phyloP scores from a whole-genome alignment of 495 filamentous ascomycete species.

The Cudoniella acicularis region DNA sequence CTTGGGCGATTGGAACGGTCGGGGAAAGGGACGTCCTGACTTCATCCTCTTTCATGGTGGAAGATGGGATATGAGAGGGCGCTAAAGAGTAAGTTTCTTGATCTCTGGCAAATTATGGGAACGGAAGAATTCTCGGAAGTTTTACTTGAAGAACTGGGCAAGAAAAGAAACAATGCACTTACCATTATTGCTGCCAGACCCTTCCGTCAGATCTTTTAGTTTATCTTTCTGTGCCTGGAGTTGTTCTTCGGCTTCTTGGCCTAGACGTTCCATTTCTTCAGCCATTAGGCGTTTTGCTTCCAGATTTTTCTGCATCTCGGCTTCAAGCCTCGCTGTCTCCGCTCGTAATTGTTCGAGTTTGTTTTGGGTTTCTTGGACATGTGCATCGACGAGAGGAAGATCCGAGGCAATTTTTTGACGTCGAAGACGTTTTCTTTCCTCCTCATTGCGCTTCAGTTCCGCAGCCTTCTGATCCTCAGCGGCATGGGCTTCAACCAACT shows the following conservation, averaged over 20 bases:
- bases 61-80: background rate
- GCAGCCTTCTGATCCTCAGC: slow-evolving; percentile 14
- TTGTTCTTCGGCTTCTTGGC: slow-evolving; percentile 40
- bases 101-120: too few species aligned
- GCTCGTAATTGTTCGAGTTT: slow-evolving; percentile 50
- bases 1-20: too few species aligned
- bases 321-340: slow-evolving; percentile 56
- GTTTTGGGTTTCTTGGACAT: slow-evolving; percentile 45
- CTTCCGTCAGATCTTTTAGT: slow-evolving; percentile 24
- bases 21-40: too few species aligned
- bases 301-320: slow-evolving; percentile 47
- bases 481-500: slow-evolving; percentile 12
- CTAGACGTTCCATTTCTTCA: slow-evolving; percentile 53
- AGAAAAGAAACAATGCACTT: slow-evolving; percentile 1
- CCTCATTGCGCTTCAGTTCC: slow-evolving; percentile 26
- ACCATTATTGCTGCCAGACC: slow-evolving; percentile 20
- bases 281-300: slow-evolving; percentile 43
- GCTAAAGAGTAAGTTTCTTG: slow-evolving; percentile 12
- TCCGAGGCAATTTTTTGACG: slow-evolving; percentile 54
- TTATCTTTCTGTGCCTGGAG: slow-evolving; percentile 31
- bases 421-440: slow-evolving; percentile 36
- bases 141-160: too few species aligned
- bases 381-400: slow-evolving; percentile 53
- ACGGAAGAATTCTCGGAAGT: too few species aligned
- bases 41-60: background rate